Percentiles rank a stretch among this genome's conserved stretches.
phyloP scores from a whole-genome alignment of 2,329 filamentous ascomycete species.

The Hawksworthiomyces lignivorus region DNA sequence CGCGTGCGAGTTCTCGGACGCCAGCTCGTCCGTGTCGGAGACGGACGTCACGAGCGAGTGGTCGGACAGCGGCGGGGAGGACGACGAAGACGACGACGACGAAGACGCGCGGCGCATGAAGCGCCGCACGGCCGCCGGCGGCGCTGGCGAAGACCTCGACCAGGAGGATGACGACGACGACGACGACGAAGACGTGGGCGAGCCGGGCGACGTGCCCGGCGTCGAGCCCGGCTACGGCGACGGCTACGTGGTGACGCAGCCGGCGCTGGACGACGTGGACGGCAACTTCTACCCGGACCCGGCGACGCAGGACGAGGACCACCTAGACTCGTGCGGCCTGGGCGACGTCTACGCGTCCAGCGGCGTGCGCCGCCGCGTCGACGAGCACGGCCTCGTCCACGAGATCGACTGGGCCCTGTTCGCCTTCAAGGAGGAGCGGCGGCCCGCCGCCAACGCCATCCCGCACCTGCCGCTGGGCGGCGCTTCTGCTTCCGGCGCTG shows the following conservation, averaged over 20 bases:
- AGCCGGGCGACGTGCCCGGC: conserved; percentile 70
- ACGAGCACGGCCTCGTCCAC: conserved; percentile 65
- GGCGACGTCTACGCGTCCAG: conserved; percentile 86
- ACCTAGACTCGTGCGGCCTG: conserved; percentile 71
- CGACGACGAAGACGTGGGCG: conserved; percentile 17
- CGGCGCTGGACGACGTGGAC: conserved; percentile 79
- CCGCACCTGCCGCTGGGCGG: conserved; percentile 26
- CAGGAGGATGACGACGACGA: conserved; percentile 31
- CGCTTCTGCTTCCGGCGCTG: too few species aligned
- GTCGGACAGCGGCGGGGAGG: conserved; percentile 37
- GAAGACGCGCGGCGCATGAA: conserved; percentile 25
- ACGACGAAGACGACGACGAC: conserved; percentile 36
- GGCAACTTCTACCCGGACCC: conserved; percentile 73
- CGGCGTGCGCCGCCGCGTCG: conserved; percentile 69
- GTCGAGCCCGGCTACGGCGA: conserved; percentile 67
- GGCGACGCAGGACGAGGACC: conserved; percentile 68
- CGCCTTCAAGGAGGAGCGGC: conserved; percentile 63
- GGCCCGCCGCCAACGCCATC: conserved; percentile 66
- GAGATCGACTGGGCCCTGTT: conserved; percentile 96
- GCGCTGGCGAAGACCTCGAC: conserved; percentile 21
- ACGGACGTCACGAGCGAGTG: conserved; percentile 45
- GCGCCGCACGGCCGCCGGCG: conserved; percentile 37
- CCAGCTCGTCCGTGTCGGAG: conserved; percentile 45
- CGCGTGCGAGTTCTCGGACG: conserved; percentile 55
- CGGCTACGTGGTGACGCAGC: conserved; percentile 79